These are phyloP conservation scores for Botryococcus braunii DNA, from an alignment of 163 green algal genomes.

Conservation along the genomic window DNA sequence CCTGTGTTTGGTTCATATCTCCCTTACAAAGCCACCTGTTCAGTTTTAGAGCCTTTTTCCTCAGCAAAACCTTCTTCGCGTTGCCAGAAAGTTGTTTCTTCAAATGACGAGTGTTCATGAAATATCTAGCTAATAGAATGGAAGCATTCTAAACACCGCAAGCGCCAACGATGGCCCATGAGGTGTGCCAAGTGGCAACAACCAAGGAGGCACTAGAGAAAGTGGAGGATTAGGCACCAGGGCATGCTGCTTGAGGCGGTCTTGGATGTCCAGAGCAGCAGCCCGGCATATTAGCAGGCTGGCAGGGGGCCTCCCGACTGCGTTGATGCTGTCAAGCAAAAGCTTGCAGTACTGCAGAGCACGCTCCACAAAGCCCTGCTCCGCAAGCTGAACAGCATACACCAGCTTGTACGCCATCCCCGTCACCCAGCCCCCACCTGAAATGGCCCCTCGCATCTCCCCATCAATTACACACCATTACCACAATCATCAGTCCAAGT, in stretches of 20 bases:
- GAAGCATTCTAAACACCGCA: no score
- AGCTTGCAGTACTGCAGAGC: slow-evolving; percentile 35
- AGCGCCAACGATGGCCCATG: no score
- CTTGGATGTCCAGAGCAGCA: slow-evolving; percentile 16
- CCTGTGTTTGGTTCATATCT: no score
- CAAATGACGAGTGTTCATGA: no score
- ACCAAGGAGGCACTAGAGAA: neutral
- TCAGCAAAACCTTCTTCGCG: no score
- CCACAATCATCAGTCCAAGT: no score
- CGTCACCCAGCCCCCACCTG: neutral
- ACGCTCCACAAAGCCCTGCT: slow-evolving; percentile 37
- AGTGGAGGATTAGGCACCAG: slow-evolving; percentile 12
- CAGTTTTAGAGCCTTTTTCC: no score
- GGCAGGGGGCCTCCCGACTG: slow-evolving; percentile 17
- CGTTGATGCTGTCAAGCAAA: slow-evolving; percentile 15
- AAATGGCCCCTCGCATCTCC: neutral
- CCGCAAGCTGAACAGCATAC: slow-evolving; percentile 37
- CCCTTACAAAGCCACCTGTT: no score
- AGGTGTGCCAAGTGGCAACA: no score
- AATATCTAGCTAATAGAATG: no score
- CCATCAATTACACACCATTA: neutral
- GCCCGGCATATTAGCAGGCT: slow-evolving; percentile 24
- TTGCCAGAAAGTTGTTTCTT: no score
- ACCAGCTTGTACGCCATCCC: slow-evolving; percentile 49
- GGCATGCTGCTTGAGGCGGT: slow-evolving; percentile 29